Conservation (phyloP, 2,329 filamentous ascomycete genomes). For the Botrytis pseudocinerea region DNA sequence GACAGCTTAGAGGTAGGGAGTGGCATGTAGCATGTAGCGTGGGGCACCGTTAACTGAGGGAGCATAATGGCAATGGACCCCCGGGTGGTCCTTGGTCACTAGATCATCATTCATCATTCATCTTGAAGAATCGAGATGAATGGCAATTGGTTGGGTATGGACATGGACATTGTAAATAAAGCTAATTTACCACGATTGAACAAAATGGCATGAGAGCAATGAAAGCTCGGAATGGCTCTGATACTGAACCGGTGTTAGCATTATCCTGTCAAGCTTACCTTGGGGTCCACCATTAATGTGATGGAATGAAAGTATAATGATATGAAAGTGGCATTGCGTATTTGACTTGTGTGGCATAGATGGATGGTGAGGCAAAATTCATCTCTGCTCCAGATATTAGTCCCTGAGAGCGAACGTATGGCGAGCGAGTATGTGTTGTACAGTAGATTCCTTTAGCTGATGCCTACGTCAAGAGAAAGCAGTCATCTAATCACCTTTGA, state of each 20-base stretch:
- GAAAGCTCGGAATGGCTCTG: neutral
- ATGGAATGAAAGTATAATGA: constrained; percentile 5
- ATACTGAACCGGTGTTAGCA: constrained; percentile 7
- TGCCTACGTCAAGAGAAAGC: neutral
- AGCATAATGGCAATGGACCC: constrained; percentile 16
- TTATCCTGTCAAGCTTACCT: constrained; percentile 11
- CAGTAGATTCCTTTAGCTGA: constrained; percentile 1
- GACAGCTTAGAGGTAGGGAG: neutral
- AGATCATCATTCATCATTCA: neutral
- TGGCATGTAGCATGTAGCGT: constrained; percentile 14
- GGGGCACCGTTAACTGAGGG: constrained; percentile 18
- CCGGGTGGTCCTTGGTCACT: constrained; percentile 15
- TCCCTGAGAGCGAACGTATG: neutral
- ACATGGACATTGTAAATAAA: constrained; percentile 12
- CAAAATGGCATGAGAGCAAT: constrained; percentile 9
- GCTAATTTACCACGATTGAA: constrained; percentile 19
- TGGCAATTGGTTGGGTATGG: constrained; percentile 15
- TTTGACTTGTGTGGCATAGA: neutral
- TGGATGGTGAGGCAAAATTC: neutral
- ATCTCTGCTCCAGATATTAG: neutral
- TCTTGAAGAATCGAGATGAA: constrained; percentile 4
- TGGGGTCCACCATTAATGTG: constrained; percentile 1
- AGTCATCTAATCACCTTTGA: neutral
- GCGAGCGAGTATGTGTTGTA: constrained; percentile 2
- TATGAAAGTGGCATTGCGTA: constrained; percentile 1